phyloP scores from a whole-genome alignment of 768 basidiomycete species.

The Cantharellus anzutake region DNA sequence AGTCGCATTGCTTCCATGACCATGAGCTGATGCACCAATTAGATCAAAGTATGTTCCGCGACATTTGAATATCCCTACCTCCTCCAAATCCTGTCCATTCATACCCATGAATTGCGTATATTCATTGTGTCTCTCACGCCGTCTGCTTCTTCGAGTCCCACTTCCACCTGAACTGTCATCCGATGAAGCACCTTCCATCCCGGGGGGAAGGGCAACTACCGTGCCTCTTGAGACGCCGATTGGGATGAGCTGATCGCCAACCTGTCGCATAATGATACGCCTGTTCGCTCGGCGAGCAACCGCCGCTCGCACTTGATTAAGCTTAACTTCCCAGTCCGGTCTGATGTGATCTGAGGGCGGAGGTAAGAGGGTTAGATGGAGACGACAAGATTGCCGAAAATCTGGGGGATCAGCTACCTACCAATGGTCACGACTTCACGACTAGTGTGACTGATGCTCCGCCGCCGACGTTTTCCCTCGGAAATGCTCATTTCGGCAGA shows the following conservation, averaged over 20 bases:
- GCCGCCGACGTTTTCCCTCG: conserved; percentile 31
- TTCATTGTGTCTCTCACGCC: conserved; percentile 30
- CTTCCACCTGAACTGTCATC: conserved; percentile 18
- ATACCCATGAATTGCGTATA: conserved; percentile 44
- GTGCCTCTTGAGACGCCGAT: conserved; percentile 89
- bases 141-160: conserved; percentile 32
- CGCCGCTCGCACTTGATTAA: conserved; percentile 86
- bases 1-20: conserved; percentile 98
- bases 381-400: not conserved
- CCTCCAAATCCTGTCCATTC: conserved; percentile 73
- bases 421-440: conserved; percentile 86
- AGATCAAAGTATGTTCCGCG: not conserved
- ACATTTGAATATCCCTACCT: conserved; percentile 31
- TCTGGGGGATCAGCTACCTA: conserved; percentile 18
- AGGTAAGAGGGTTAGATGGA: not conserved
- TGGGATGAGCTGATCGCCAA: conserved; percentile 91
- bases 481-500: conserved; percentile 2
- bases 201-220: conserved; percentile 36
- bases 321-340: conserved; percentile 94
- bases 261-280: conserved; percentile 94
- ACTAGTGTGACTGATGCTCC: conserved; percentile 71
- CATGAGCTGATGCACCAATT: conserved; percentile 47
- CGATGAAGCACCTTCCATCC: conserved; percentile 23
- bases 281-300: conserved; percentile 90
- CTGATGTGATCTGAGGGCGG: conserved; percentile 65